Base-by-base conservation (phyloP, 176 grass and related monocot species). In the Chloris gayana region DNA sequence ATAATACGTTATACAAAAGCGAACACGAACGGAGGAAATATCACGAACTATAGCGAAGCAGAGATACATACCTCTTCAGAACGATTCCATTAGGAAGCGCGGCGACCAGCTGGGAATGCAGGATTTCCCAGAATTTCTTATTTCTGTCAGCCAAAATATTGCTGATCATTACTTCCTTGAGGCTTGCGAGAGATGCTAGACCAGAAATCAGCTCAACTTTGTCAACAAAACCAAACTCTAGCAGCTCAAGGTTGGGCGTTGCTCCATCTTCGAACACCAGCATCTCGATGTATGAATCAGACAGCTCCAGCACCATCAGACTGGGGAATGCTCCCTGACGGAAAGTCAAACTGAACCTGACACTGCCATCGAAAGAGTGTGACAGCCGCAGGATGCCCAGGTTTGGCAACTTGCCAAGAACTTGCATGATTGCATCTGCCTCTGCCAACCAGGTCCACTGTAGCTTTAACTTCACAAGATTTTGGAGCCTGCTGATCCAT, bases 261-360 rank as follows among this genome's bases (percentile, higher is more conserved):
- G 57, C 8, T 27, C 24, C n/a, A 19, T 14, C 19, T 45, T 35
- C 73, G 37, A 76, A 84, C 8, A 60, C 8, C 9, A 84, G 2
- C 0, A 32, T 65, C 8, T 1, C 4, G 15, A 64, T 45, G 1
- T 2, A 0, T 50, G n/a, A 0, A 1, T 0, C 0, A 10, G 0
- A 0, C 25, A 73, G 39, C 7, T 18, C 9, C 30, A 83, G 1
- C 18, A 83, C 46, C 45, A 10, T 25, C 22, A 83, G 34, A 13
- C 31, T 66, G 15, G 1, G 70, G 44, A 74, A 56, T 14, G 13
- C 6, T 17, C 17, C 17, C 6, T 0, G 9, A 17, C 8, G 18
- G 47, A 75, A 83, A 22, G 24, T 67, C 17, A 75, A 8, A 34
- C 49, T 13, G 14, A 4, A 5, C 5, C 35, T 37, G 0, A 67